Evolutionary conservation across 1,139 yeast species (phyloP), one percentile per base, ranked within the genome.

Genomic region (Geotrichum carabidarum): DNA sequence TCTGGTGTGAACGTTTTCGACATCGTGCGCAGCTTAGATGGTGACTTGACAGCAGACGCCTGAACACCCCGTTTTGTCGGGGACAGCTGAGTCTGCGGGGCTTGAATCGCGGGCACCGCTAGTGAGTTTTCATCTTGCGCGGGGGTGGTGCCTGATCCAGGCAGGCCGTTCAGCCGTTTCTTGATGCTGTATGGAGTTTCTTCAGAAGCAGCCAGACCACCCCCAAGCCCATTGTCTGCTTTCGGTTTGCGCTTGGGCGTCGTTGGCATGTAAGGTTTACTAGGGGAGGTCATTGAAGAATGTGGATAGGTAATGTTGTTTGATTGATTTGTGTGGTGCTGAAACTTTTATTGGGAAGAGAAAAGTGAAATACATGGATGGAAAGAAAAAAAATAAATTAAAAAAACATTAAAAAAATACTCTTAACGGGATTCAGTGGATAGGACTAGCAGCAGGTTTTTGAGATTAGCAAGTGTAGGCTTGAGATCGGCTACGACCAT

Each of bases 391-490:
- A 4, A 34, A 11, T n/a, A n/a, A 34, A 11, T 34, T 34, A n/a
- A n/a, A 22, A 22, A 22, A 22, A 22, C 27, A 22, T 22, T 22
- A 22, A 22, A 42, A 11, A 42, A 9, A 42, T 22, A 11, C 34
- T 45, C 49, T 36, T 45, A 35, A 34, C 49, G 40, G 8, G 41
- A 12, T n/a, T 45, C 49, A 8, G 49, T 45, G 4, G 49, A 45
- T 35, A 56, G 22, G 7, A 71, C 73, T 31, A 74, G 62, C 49
- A 73, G 58, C 38, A 74, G 60, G 51, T 71, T 71, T 53, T 73
- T 72, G 43, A 74, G 60, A 54, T 74, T 74, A 1, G 74, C 75
- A 51, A 74, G 61, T 11, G 76, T 71, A 45, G 70, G 74, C 41
- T 70, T 63, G 34, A 71, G 57, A 54, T 74, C 76, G 2, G 66